Base-by-base conservation (phyloP, 169 alveolate species). In the Plasmodium knowlesi region DNA sequence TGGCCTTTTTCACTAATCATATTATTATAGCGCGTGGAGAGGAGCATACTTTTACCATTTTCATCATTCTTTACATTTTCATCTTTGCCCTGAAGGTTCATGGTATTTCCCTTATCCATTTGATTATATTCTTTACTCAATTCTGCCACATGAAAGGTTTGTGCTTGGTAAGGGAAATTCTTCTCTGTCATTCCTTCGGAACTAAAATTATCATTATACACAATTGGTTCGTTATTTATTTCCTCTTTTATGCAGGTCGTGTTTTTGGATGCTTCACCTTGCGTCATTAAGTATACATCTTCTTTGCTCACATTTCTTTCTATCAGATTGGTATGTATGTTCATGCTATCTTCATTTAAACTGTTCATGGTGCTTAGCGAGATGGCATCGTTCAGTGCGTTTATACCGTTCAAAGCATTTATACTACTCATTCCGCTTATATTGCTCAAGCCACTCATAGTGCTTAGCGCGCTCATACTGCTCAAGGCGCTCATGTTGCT, bases 291-390 rank as follows among this genome's bases (percentile, higher is more conserved):
- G 43, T 67, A 25, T 16, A 50, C 6, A 14, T 74, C 82, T 39
- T 53, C 84, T 74, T 67, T 67, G 6, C 39, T 0, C 43, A 54
- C 5, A 32, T 85, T 85, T 61, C 34, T 85, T 50, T 85, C 93
- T 30, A 85, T 73, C 37, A 54, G 32, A 19, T 46, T 85, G 30
- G 61, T 50, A 32, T 76, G 80, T 2, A n/a, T 32, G 32, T 61
- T 19, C 41, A 67, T 67, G 37, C 25, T 22, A 22, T 50, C 61
- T 22, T 50, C 61, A 50, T 14, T 50, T 50, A 50, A 14, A 50
- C 25, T 50, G 61, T 50, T 50, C 61, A 50, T 50, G 22, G 12
- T 50, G 25, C 61, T 50, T 12, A 50, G 22, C 61, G 61, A 14
- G 22, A 50, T 50, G 6, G 19, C 2, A 50, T 16, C 61, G 61